These are phyloP conservation scores for Corymbia calophylla DNA, from an alignment of 441 rosid genomes.

Conservation along the genomic window DNA sequence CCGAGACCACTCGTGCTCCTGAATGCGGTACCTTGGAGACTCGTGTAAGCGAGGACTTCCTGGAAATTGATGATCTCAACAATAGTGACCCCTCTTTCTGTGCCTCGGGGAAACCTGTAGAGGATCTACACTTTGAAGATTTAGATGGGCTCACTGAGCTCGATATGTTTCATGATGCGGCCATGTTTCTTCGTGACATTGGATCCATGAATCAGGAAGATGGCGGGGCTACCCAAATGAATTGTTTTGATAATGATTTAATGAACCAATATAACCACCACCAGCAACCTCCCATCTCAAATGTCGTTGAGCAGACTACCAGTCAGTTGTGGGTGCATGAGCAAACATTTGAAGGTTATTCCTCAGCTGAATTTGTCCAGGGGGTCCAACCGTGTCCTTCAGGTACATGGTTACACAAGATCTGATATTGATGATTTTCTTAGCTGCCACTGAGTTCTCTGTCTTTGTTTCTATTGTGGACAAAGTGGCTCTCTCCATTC, in stretches of 20 bases:
- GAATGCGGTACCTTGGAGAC: constrained; percentile 8
- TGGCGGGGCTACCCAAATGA: constrained; percentile 2
- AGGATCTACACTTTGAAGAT: constrained; percentile 28
- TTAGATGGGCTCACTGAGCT: constrained; percentile 32
- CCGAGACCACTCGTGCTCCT: constrained; percentile 29
- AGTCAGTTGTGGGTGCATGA: constrained; percentile 38
- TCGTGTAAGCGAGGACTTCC: constrained; percentile 41
- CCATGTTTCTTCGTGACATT: constrained; percentile 47
- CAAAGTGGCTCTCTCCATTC: constrained; percentile 27
- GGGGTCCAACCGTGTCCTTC: constrained; percentile 18
- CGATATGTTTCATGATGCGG: constrained; percentile 57
- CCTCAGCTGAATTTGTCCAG: constrained; percentile 19
- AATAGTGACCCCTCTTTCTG: constrained; percentile 24
- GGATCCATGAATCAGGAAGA: constrained; percentile 33
- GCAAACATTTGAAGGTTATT: constrained; percentile 9
- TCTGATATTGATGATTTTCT: background rate
- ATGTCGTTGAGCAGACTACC: constrained; percentile 17
- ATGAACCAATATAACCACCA: constrained; percentile 17
- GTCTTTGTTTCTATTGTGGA: constrained; percentile 16
- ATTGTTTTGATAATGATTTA: constrained; percentile 11
- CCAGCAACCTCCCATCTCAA: constrained; percentile 6
- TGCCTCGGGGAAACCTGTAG: constrained; percentile 19
- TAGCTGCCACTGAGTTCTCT: constrained; percentile 4
- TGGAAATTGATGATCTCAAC: constrained; percentile 82
- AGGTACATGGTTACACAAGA: constrained; percentile 44